A percentile compares a stretch with the other conserved stretches of the same genome.
phyloP scores from a whole-genome alignment of 768 basidiomycete species.

The Trametes sanguinea region DNA sequence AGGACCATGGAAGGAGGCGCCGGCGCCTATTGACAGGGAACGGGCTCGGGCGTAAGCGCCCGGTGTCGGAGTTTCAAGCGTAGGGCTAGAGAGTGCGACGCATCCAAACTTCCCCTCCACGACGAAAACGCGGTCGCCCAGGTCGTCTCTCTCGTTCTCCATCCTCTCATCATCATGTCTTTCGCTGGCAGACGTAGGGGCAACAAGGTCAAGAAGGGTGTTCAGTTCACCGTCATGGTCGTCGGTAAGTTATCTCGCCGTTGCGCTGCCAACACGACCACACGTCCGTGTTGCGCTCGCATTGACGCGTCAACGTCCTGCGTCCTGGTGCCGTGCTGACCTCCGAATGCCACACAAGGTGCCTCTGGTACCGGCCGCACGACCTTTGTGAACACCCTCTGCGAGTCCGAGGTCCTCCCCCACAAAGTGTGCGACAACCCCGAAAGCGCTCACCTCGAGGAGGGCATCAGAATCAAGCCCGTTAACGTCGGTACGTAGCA shows the following conservation, averaged over 20 bases:
- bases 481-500: constrained; percentile 79
- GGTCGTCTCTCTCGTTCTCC: constrained; percentile 25
- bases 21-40: constrained; percentile 5
- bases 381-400: constrained; percentile 99
- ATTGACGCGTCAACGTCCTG: constrained; percentile 13
- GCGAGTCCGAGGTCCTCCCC: constrained; percentile 88
- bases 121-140: constrained; percentile 25
- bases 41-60: constrained; percentile 5
- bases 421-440: constrained; percentile 88
- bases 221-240: constrained; percentile 97
- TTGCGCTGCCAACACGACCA: constrained; percentile 25
- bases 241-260: constrained; percentile 65
- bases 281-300: constrained; percentile 20
- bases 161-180: constrained; percentile 53
- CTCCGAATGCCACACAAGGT: constrained; percentile 48
- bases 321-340: constrained; percentile 13
- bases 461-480: constrained; percentile 93
- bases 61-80: constrained; percentile 32
- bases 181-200: constrained; percentile 84
- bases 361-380: constrained; percentile 97
- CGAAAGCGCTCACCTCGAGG: constrained; percentile 89
- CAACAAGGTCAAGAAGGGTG: constrained; percentile 98
- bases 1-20: not conserved
- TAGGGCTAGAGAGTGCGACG: constrained; percentile 17
- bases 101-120: constrained; percentile 24